A percentile compares a stretch with the other conserved stretches of the same genome.
These are phyloP conservation scores for Hypoxylon sp. DNA, from an alignment of 2,329 filamentous ascomycete species.

Conservation along the genomic window DNA sequence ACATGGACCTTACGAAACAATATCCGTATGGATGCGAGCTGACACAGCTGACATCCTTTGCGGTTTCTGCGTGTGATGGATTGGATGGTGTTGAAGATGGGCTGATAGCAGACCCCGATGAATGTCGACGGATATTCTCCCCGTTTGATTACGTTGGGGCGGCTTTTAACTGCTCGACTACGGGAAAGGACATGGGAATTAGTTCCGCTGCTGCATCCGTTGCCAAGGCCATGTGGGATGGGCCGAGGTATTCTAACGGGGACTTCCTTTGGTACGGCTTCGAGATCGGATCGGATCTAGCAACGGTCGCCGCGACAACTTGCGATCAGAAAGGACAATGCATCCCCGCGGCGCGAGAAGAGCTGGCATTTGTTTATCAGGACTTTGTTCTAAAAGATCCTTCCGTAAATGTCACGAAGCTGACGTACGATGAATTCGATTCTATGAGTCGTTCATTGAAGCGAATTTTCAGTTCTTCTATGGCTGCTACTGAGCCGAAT, in stretches of 20 bases:
- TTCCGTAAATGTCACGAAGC: conserved; percentile 7
- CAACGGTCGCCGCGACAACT: conserved; percentile 23
- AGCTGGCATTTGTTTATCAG: conserved; percentile 10
- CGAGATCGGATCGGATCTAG: conserved; percentile 23
- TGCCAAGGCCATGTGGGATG: conserved; percentile 26
- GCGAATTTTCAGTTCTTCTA: conserved; percentile 20
- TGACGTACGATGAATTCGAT: conserved; percentile 10
- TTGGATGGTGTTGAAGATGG: conserved; percentile 59
- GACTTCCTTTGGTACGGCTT: conserved; percentile 24
- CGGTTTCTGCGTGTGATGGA: conserved; percentile 55
- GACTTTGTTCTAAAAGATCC: conserved; percentile 29
- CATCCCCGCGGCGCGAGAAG: background rate
- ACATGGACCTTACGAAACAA: conserved; percentile 20
- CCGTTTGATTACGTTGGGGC: conserved; percentile 28
- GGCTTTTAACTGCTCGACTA: conserved; percentile 3
- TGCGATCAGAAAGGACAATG: conserved; percentile 10
- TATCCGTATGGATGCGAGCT: conserved; percentile 27
- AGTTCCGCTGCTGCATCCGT: conserved; percentile 15
- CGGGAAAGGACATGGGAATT: conserved; percentile 1
- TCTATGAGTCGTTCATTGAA: conserved; percentile 11
- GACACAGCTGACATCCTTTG: conserved; percentile 1
- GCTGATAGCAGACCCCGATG: conserved; percentile 55
- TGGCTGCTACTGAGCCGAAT: conserved; percentile 55
- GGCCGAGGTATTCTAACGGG: conserved; percentile 19
- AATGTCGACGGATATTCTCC: conserved; percentile 53